phyloP scores from a whole-genome alignment of 768 basidiomycete genomes.

The Pseudohyphozyma bogoriensis region DNA sequence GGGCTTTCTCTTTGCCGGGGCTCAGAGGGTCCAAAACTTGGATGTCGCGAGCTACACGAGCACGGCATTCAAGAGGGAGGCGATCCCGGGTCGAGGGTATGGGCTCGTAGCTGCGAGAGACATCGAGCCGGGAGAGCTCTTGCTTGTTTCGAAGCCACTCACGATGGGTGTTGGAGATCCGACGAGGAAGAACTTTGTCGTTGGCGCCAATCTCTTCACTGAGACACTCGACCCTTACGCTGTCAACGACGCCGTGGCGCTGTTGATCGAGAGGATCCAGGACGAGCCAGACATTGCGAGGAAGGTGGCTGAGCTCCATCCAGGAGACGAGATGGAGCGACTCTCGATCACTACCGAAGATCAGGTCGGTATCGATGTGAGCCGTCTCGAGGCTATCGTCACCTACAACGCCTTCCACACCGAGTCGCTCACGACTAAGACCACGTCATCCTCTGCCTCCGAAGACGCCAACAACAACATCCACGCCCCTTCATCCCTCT shows the following conservation, averaged over 20 bases:
- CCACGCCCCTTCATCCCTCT: conserved; percentile 77
- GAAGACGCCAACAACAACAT: conserved; percentile 45
- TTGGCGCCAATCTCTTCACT: conserved; percentile 4
- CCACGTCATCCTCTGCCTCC: conserved; percentile 8
- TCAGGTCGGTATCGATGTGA: not conserved
- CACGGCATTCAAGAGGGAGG: conserved; percentile 52
- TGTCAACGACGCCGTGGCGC: conserved; percentile 1
- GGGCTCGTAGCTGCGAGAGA: conserved; percentile 63
- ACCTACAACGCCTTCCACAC: conserved; percentile 14
- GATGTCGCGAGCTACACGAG: conserved; percentile 16
- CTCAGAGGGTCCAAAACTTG: conserved; percentile 46
- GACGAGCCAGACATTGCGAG: not conserved
- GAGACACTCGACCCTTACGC: conserved; percentile 11
- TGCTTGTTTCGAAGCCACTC: conserved; percentile 64
- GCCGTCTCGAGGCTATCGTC: conserved; percentile 34
- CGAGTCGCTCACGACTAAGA: conserved; percentile 6
- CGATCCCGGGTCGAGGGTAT: conserved; percentile 68
- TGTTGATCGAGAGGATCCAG: conserved; percentile 42
- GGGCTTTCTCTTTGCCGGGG: not conserved
- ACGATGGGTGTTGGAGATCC: not conserved
- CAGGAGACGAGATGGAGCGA: not conserved
- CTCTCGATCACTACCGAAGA: too few relatives aligned
- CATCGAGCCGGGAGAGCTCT: conserved; percentile 58
- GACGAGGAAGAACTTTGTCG: conserved; percentile 58
- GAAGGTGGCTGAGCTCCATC: not conserved